Base-by-base conservation (phyloP, 441 rosid genomes). In the Eruca vesicaria region DNA sequence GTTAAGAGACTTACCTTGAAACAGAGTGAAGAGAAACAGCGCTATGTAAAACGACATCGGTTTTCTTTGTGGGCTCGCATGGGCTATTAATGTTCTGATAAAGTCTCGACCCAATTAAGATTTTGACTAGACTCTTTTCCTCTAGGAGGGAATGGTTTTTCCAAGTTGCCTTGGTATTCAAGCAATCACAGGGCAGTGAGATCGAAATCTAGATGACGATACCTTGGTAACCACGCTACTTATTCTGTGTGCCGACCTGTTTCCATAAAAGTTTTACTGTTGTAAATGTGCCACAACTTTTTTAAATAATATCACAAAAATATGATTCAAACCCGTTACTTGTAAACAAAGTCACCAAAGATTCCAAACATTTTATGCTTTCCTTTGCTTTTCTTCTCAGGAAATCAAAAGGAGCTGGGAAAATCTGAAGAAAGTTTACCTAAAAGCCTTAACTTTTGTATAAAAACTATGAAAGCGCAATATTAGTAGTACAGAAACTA, bases 311-410 rank as follows among this genome's bases (percentile, higher is more conserved):
- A 53, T 53, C 58, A 19, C 58, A 53, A 50, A 43, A 53, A 53
- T n/a, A 1, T 53, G 28, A 53, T 53, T 53, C 58, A 53, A 53
- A 53, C 58, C 1, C 58, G 9, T 20, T 53, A 53, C 58, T 53
- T 53, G 58, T 53, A 18, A 71, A 66, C 16, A 33, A 77, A 18
- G 63, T 15, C 50, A 78, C 38, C 18, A 11, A 6, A 43, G 66
- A 59, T 59, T 38, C 59, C 66, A 65, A 73, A 19, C 29, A 76
- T 45, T 73, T 74, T 86, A 87, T 89, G 81, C 97, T 89, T 90
- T 89, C 89, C 85, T 74, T 84, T 50, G 41, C 31, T 29, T 70
- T 45, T 60, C 45, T 29, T 29, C 20, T 43, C 66, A 43, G 19
- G 16, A 50, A 11, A 66, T 12, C 60, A 50, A 50, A 66, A 31